These are phyloP conservation scores for Kregervanrija fluxuum DNA, from an alignment of 805 yeast species.

Conservation along the genomic window DNA sequence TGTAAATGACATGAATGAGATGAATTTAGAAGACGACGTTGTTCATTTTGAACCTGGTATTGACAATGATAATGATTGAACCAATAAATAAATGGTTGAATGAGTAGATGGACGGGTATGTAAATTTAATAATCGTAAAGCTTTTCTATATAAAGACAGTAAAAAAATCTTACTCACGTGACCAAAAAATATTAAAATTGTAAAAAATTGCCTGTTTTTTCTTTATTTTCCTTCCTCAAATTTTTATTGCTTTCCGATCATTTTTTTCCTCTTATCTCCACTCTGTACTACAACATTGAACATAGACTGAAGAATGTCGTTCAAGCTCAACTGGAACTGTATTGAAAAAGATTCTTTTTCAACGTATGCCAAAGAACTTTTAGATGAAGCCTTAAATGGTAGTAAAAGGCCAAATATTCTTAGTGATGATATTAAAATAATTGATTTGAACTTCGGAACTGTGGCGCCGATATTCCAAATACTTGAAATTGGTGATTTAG, in stretches of 20 bases:
- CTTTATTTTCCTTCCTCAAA: not conserved
- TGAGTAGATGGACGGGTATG: no score
- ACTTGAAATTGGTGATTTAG: slow-evolving; percentile 76
- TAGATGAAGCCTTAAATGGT: slow-evolving; percentile 67
- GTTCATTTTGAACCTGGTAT: no score
- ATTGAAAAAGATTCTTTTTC: slow-evolving; percentile 59
- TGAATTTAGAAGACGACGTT: no score
- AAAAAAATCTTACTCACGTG: no score
- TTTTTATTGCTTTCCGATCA: not conserved
- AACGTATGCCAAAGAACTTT: slow-evolving; percentile 53
- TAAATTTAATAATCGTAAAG: no score
- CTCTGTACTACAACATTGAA: not conserved
- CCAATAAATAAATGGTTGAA: no score
- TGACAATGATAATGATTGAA: no score
- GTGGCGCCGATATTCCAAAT: slow-evolving; percentile 72
- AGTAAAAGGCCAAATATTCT: slow-evolving; percentile 65
- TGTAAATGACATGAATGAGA: no score
- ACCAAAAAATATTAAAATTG: not conserved
- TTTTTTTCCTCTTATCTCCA: not conserved
- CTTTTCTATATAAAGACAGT: no score
- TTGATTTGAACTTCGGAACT: slow-evolving; percentile 66
- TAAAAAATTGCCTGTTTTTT: not conserved
- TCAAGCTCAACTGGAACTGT: slow-evolving; percentile 71
- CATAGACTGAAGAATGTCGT: slow-evolving; percentile 45
- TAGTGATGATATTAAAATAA: slow-evolving; percentile 60